Evolutionary conservation across 805 yeast species (phyloP).

Genomic region (Ogataea allantospora): DNA sequence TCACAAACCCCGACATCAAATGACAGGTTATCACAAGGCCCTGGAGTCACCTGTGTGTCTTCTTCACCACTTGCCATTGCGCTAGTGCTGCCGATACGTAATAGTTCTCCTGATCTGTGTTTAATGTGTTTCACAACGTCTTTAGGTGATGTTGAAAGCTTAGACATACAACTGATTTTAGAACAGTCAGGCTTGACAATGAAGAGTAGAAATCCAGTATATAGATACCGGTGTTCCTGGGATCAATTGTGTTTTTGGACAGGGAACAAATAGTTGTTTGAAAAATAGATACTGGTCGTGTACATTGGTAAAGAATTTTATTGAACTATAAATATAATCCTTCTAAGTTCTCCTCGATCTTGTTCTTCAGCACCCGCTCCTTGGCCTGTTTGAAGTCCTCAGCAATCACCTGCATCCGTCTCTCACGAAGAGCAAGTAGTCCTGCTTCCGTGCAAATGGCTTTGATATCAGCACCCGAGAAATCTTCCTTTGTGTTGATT

Average conservation of each 20-base stretch:
- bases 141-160: slow-evolving; percentile 20
- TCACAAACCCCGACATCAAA: slow-evolving; percentile 92
- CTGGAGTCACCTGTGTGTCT: slow-evolving; percentile 1
- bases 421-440: slow-evolving; percentile 88
- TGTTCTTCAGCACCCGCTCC: slow-evolving; percentile 93
- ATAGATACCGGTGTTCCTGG: no score
- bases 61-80: slow-evolving; percentile 5
- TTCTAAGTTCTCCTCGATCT: slow-evolving; percentile 93
- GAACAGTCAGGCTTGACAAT: no score
- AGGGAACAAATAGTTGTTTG: neutral
- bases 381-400: slow-evolving; percentile 91
- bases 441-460: slow-evolving; percentile 99
- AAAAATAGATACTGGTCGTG: slow-evolving; percentile 6
- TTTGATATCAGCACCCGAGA: slow-evolving; percentile 96
- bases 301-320: neutral
- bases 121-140: slow-evolving; percentile 24
- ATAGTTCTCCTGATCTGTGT: slow-evolving; percentile 25
- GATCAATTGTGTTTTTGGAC: neutral
- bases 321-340: slow-evolving; percentile 65
- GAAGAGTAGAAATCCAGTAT: no score
- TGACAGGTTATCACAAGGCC: slow-evolving; percentile 56
- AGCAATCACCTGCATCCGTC: slow-evolving; percentile 96
- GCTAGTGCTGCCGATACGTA: slow-evolving; percentile 7
- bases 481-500: slow-evolving; percentile 86
- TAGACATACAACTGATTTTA: slow-evolving; percentile 10